Evolutionary conservation across 495 filamentous ascomycete genomes (phyloP).

Genomic region (Neohortaea acidophila): DNA sequence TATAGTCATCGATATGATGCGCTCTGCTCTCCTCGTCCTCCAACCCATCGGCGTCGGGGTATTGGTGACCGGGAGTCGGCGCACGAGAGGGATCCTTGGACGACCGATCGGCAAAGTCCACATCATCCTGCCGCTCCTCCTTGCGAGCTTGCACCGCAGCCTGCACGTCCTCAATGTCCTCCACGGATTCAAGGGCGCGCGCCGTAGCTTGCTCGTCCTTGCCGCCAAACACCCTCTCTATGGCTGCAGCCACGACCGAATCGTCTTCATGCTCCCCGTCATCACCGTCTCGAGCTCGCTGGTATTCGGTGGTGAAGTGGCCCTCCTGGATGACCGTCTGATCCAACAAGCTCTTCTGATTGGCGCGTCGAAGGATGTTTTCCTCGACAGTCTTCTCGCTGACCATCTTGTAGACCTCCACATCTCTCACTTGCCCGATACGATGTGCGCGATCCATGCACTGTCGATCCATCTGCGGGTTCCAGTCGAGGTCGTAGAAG

Average conservation of each 20-base stretch:
- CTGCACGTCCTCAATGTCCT: slow-evolving; percentile 80
- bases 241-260: slow-evolving; percentile 53
- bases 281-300: slow-evolving; percentile 48
- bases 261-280: slow-evolving; percentile 56
- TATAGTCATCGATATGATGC: slow-evolving; percentile 63
- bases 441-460: slow-evolving; percentile 96
- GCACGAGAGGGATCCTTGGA: slow-evolving; percentile 23
- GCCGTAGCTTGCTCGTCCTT: slow-evolving; percentile 34
- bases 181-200: slow-evolving; percentile 67
- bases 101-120: slow-evolving; percentile 69
- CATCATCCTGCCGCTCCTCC: slow-evolving; percentile 67
- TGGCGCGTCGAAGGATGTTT: slow-evolving; percentile 90
- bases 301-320: slow-evolving; percentile 95
- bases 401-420: slow-evolving; percentile 95
- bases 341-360: slow-evolving; percentile 94
- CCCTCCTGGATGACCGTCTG: slow-evolving; percentile 98
- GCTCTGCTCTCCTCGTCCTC: slow-evolving; percentile 11
- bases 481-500: slow-evolving; percentile 99
- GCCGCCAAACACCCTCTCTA: slow-evolving; percentile 66
- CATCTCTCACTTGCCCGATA: slow-evolving; percentile 94
- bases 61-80: slow-evolving; percentile 17
- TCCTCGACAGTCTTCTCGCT: slow-evolving; percentile 97
- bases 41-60: slow-evolving; percentile 27
- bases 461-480: slow-evolving; percentile 99
- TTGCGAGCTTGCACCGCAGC: slow-evolving; percentile 84